Evolutionary conservation across 2,329 filamentous ascomycete species (phyloP).

Genomic region (Chaetomiaceae sp.): DNA sequence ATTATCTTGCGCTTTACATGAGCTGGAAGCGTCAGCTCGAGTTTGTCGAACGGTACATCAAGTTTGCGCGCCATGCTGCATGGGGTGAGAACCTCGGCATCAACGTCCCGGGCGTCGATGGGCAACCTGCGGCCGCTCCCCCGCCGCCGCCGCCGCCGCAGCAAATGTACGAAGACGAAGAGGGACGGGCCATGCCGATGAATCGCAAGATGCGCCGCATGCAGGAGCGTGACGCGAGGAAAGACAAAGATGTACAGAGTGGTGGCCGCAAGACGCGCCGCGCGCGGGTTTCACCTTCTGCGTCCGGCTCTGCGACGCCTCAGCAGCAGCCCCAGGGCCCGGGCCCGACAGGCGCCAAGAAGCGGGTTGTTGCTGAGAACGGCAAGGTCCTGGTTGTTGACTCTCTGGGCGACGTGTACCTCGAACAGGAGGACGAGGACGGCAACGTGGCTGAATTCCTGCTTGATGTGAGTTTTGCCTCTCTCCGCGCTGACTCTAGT

Average conservation of each 20-base stretch:
- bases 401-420: slow-evolving; percentile 82
- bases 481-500: not conserved
- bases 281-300: slow-evolving; percentile 34
- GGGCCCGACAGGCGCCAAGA: slow-evolving; percentile 71
- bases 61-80: slow-evolving; percentile 78
- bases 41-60: slow-evolving; percentile 88
- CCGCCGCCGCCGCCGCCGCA: slow-evolving; percentile 41
- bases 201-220: slow-evolving; percentile 85
- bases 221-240: slow-evolving; percentile 80
- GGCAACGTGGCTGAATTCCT: slow-evolving; percentile 78
- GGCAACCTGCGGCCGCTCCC: slow-evolving; percentile 35
- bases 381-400: slow-evolving; percentile 94
- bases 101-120: slow-evolving; percentile 61
- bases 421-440: slow-evolving; percentile 89
- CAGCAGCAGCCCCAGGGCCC: slow-evolving; percentile 46
- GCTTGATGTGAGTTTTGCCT: slow-evolving; percentile 66
- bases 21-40: slow-evolving; percentile 85
- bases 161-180: slow-evolving; percentile 43
- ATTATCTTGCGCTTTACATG: slow-evolving; percentile 82
- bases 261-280: slow-evolving; percentile 34
- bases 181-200: slow-evolving; percentile 51
- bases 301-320: slow-evolving; percentile 49
- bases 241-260: slow-evolving; percentile 52
- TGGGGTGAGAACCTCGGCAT: slow-evolving; percentile 77
- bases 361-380: slow-evolving; percentile 87